Evolutionary conservation across 2,329 filamentous ascomycete genomes (phyloP).

Genomic region (Cyphellophora attinorum): DNA sequence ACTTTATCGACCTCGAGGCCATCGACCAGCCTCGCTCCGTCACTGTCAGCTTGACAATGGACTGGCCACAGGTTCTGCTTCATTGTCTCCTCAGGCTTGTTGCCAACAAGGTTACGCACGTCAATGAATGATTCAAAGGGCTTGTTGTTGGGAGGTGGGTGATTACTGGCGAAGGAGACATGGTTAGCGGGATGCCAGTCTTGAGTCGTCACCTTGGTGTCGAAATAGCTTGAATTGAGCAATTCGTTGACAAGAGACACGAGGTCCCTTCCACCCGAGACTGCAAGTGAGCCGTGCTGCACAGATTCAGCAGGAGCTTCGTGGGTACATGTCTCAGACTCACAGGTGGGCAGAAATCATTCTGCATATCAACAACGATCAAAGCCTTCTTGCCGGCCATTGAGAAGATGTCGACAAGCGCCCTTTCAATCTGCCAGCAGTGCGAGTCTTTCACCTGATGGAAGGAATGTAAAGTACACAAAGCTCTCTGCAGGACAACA

Average conservation of each 20-base stretch:
- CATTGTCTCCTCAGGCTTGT: conserved; percentile 35
- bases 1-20: conserved; percentile 56
- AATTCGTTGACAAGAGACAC: conserved; percentile 64
- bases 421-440: too few species aligned
- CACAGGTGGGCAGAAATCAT: conserved; percentile 90
- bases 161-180: conserved; percentile 81
- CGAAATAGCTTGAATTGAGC: conserved; percentile 57
- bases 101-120: conserved; percentile 40
- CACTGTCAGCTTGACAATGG: conserved; percentile 72
- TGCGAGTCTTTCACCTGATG: too few species aligned
- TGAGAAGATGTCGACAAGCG: too few species aligned
- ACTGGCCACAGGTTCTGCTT: conserved; percentile 72
- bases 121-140: conserved; percentile 58
- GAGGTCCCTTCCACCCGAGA: conserved; percentile 63
- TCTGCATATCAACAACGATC: conserved; percentile 78
- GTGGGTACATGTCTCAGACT: too few species aligned
- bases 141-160: conserved; percentile 50
- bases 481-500: too few species aligned
- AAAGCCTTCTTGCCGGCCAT: conserved; percentile 52
- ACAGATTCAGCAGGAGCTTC: too few species aligned
- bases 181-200: conserved; percentile 81
- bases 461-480: too few species aligned
- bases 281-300: conserved; percentile 75
- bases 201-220: conserved; percentile 71
- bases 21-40: conserved; percentile 62